A percentile compares a stretch with the other conserved stretches of the same genome.
phyloP scores from a whole-genome alignment of 2,329 filamentous ascomycete genomes.

The Colletotrichum sublineola region DNA sequence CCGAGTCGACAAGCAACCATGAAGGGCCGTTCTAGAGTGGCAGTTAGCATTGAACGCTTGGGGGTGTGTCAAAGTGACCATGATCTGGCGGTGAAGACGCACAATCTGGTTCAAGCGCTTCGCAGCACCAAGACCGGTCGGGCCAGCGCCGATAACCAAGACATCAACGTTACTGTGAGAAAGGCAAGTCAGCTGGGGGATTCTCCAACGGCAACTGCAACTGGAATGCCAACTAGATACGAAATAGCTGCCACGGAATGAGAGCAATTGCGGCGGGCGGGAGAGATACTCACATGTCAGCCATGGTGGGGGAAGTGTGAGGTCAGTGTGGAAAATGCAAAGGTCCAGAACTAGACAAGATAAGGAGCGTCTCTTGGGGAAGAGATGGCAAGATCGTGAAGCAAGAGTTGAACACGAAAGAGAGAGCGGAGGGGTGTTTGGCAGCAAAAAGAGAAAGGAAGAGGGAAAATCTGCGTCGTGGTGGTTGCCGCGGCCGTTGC shows the following conservation, averaged over 20 bases:
- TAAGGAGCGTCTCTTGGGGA: slow-evolving; percentile 19
- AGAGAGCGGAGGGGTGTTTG: slow-evolving; percentile 16
- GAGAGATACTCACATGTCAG: slow-evolving; percentile 46
- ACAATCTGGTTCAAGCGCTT: slow-evolving; percentile 98
- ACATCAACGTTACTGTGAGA: slow-evolving; percentile 86
- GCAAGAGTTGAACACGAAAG: neutral
- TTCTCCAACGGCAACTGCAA: neutral
- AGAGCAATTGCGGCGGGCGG: neutral
- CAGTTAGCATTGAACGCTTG: slow-evolving; percentile 40
- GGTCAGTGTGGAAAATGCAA: slow-evolving; percentile 15
- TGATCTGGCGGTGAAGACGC: slow-evolving; percentile 57
- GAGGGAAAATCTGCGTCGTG: slow-evolving; percentile 7
- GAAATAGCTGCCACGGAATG: slow-evolving; percentile 2
- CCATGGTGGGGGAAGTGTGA: slow-evolving; percentile 45
- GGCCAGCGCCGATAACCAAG: slow-evolving; percentile 97
- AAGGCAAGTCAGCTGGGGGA: slow-evolving; percentile 31
- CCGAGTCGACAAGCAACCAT: slow-evolving; percentile 95
- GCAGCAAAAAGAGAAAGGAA: slow-evolving; percentile 22
- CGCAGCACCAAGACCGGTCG: slow-evolving; percentile 96
- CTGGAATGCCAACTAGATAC: neutral
- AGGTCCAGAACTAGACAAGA: neutral
- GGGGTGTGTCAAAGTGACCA: slow-evolving; percentile 42
- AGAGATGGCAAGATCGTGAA: slow-evolving; percentile 8
- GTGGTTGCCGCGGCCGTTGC: slow-evolving; percentile 35
- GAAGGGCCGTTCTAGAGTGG: slow-evolving; percentile 82